These are phyloP conservation scores for Xerophyta viscosa DNA, from an alignment of 106 monocot genomes.

Conservation along the genomic window DNA sequence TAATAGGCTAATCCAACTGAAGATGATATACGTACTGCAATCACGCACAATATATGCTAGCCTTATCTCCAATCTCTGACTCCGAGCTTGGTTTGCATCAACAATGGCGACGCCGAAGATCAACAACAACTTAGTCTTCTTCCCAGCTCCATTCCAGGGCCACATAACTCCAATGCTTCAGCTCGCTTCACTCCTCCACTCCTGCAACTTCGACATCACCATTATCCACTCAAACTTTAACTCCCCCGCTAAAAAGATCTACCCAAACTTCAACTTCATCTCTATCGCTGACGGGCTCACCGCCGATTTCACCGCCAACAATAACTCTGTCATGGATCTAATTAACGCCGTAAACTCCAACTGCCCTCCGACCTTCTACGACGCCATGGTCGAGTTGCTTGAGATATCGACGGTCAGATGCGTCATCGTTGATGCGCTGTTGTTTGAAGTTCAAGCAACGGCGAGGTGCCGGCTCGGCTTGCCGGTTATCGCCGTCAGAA, in stretches of 20 bases:
- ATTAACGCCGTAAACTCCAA: slow-evolving; percentile 3
- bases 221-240: background rate
- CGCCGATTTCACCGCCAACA: background rate
- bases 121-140: background rate
- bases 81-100: no score
- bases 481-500: slow-evolving; percentile 8
- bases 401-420: slow-evolving; percentile 1
- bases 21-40: background rate
- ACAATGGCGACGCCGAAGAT: background rate
- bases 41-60: background rate
- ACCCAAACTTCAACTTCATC: slow-evolving; percentile 16
- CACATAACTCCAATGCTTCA: slow-evolving; percentile 29
- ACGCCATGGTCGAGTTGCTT: background rate
- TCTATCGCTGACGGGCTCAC: slow-evolving; percentile 2
- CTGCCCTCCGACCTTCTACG: background rate
- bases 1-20: background rate
- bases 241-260: background rate
- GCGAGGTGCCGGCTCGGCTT: slow-evolving; percentile 2
- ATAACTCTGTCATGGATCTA: background rate
- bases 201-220: background rate
- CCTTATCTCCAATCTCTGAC: no score
- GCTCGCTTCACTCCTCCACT: slow-evolving; percentile 15
- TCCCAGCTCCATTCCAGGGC: slow-evolving; percentile 16
- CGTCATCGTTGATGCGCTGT: slow-evolving; percentile 15
- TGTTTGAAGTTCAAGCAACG: slow-evolving; percentile 3